A percentile compares a stretch with the other conserved stretches of the same genome.
These are phyloP conservation scores for Zygoascus bituminiphila DNA, from an alignment of 805 yeast species.

Conservation along the genomic window DNA sequence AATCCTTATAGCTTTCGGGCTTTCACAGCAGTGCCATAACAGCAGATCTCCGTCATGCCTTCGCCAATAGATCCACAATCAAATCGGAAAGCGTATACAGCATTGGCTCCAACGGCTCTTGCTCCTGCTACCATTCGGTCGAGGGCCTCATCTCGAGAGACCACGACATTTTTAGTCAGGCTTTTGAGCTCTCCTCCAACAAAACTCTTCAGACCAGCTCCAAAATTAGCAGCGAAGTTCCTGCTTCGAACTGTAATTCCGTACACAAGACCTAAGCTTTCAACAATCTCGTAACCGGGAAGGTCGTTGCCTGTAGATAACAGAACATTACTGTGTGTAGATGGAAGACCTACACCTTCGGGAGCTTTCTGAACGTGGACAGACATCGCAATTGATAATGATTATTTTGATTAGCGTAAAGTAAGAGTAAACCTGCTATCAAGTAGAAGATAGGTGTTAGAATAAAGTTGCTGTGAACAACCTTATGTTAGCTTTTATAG, in stretches of 20 bases:
- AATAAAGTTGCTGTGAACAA: no score
- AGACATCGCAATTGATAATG: no score
- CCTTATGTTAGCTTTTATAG: no score
- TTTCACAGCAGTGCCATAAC: constrained; percentile 19
- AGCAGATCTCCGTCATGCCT: constrained; percentile 15
- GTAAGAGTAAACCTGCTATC: no score
- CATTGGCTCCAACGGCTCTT: constrained; percentile 15
- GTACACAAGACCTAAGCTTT: constrained; percentile 15
- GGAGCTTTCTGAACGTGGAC: background rate
- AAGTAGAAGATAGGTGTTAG: no score
- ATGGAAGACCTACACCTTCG: constrained; percentile 2
- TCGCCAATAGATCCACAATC: constrained; percentile 12
- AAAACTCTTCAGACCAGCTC: constrained; percentile 15
- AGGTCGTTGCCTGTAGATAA: constrained; percentile 18
- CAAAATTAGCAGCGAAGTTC: constrained; percentile 13
- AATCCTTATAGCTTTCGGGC: background rate
- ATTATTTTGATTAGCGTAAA: no score
- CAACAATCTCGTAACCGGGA: constrained; percentile 17
- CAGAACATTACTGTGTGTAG: constrained; percentile 9
- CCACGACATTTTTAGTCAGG: constrained; percentile 16
- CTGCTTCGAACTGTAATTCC: constrained; percentile 18
- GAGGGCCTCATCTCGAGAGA: constrained; percentile 17
- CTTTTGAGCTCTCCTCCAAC: constrained; percentile 18
- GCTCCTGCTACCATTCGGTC: constrained; percentile 18
- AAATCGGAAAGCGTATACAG: constrained; percentile 18